Percentiles rank a stretch among this genome's conserved stretches.
Evolutionary conservation across 805 yeast species (phyloP).

Genomic region (Kregervanrija pseudodelftensis): DNA sequence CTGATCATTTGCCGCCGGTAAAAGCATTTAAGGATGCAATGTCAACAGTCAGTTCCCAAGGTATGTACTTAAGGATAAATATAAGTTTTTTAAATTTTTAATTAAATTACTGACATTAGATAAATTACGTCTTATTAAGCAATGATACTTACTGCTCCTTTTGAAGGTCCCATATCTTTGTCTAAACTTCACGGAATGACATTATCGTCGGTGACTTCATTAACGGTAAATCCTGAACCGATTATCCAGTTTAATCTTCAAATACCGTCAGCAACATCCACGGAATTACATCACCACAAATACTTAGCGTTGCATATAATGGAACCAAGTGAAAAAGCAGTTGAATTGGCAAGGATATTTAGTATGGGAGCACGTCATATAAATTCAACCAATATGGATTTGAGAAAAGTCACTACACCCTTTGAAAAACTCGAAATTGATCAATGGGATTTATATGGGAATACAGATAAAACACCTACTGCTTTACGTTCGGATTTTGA

Average conservation of each 20-base stretch:
- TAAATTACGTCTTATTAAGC: conserved; percentile 31
- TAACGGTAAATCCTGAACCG: conserved; percentile 72
- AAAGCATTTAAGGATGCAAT: conserved; percentile 27
- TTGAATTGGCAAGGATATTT: conserved; percentile 57
- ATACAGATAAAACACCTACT: conserved; percentile 11
- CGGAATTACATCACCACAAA: conserved; percentile 47
- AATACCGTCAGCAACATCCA: conserved; percentile 77
- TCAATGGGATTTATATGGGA: conserved; percentile 31
- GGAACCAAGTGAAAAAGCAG: conserved; percentile 51
- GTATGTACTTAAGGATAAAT: conserved; percentile 12
- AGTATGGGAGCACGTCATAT: conserved; percentile 46
- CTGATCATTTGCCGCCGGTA: conserved; percentile 17
- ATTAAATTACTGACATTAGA: conserved; percentile 37
- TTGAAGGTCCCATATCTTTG: conserved; percentile 15
- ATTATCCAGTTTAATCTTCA: conserved; percentile 81
- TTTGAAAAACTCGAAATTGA: conserved; percentile 35
- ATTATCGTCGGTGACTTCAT: conserved; percentile 76
- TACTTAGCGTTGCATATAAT: conserved; percentile 70
- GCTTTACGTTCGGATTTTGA: conserved; percentile 10
- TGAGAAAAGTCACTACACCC: conserved; percentile 38
- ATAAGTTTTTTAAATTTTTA: conserved; percentile 28
- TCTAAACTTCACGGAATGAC: conserved; percentile 63
- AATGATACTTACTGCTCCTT: conserved; percentile 50
- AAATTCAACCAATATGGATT: conserved; percentile 27
- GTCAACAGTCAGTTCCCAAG: conserved; percentile 31